These are phyloP conservation scores for Gonium pectorale DNA, from an alignment of 139 green algal genomes.

Conservation along the genomic window DNA sequence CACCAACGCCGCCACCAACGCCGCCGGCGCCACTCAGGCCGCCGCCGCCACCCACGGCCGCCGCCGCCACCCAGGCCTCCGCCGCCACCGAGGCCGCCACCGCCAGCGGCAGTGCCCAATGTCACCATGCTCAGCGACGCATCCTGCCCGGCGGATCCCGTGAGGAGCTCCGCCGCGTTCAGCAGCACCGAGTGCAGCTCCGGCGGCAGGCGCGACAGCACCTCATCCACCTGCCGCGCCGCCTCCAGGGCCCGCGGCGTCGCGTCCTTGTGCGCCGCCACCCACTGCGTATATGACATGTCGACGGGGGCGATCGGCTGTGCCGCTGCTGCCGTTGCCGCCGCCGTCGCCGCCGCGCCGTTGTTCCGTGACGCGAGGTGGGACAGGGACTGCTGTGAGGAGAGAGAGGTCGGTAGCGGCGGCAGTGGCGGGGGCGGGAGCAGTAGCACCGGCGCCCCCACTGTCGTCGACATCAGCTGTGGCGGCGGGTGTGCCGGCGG, in stretches of 20 bases:
- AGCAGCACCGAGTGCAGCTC: constrained; percentile 41
- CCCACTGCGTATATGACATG: constrained; percentile 37
- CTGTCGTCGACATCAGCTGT: too few relatives aligned
- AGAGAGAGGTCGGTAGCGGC: too few relatives aligned
- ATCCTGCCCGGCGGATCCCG: too few relatives aligned
- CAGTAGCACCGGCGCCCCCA: too few relatives aligned
- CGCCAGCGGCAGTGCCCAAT: not conserved
- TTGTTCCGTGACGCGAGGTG: too few relatives aligned
- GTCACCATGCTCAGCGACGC: too few relatives aligned
- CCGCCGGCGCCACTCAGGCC: not conserved
- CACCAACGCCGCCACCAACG: too few relatives aligned
- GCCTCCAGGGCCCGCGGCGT: constrained; percentile 17
- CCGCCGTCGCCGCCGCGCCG: not conserved
- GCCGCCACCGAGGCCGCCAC: not conserved
- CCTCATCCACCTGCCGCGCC: constrained; percentile 19
- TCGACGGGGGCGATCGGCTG: not conserved
- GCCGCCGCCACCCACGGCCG: not conserved
- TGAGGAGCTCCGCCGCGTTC: constrained; percentile 32
- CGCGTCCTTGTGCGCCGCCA: constrained; percentile 7
- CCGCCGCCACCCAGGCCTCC: not conserved
- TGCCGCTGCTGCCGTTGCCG: not conserved
- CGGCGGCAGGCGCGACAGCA: constrained; percentile 11
- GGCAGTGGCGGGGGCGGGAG: too few relatives aligned
- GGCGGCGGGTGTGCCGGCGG: too few relatives aligned
- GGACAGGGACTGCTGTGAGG: too few relatives aligned